phyloP scores from a whole-genome alignment of 2,329 filamentous ascomycete species.

The Penicillium corylophilum region DNA sequence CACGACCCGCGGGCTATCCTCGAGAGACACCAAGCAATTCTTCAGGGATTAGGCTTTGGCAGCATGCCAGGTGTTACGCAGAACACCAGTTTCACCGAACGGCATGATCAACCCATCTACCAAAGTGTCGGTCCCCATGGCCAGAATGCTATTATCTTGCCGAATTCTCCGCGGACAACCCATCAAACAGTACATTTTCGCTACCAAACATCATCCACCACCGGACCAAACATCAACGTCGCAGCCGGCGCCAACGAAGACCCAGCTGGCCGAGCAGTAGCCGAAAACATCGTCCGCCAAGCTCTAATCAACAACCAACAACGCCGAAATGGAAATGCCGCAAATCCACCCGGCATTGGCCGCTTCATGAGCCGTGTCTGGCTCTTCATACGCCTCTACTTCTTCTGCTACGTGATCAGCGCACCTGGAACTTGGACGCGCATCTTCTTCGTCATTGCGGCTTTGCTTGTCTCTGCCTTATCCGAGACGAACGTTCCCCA shows the following conservation, averaged over 20 bases:
- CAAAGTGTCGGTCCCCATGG: neutral
- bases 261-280: conserved; percentile 10
- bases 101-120: neutral
- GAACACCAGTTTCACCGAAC: too few species aligned
- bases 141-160: neutral
- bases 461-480: conserved; percentile 41
- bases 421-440: conserved; percentile 49
- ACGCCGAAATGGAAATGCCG: conserved; percentile 9
- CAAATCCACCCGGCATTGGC: neutral
- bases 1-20: too few species aligned
- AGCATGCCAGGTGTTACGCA: too few species aligned
- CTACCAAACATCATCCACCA: neutral
- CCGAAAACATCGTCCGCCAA: conserved; percentile 36
- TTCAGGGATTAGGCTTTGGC: too few species aligned
- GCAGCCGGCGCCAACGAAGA: conserved; percentile 2
- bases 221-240: neutral
- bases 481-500: conserved; percentile 43
- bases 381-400: conserved; percentile 58
- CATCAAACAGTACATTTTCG: too few species aligned
- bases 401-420: conserved; percentile 60
- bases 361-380: conserved; percentile 47
- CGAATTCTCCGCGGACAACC: neutral
- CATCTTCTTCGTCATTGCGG: conserved; percentile 39
- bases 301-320: conserved; percentile 30
- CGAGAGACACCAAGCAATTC: too few species aligned